phyloP scores from a whole-genome alignment of 202 grass and related monocot species.

The Tripidium arundinaceum region DNA sequence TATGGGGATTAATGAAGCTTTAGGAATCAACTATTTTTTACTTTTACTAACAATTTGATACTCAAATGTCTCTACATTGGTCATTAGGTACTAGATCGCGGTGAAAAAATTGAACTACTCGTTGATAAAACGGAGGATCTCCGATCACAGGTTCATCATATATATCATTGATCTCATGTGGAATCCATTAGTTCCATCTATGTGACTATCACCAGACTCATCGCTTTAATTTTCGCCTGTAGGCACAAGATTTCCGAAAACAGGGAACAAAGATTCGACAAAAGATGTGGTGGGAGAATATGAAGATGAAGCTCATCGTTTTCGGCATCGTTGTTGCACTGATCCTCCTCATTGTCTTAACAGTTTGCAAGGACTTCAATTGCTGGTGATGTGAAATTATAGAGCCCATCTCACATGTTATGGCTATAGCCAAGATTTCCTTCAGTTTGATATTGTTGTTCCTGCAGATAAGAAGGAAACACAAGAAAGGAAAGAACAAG shows the following conservation, averaged over 20 bases:
- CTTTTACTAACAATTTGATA: background rate
- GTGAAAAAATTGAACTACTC: constrained; percentile 84
- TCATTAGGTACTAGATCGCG: constrained; percentile 74
- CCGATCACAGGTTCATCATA: constrained; percentile 73
- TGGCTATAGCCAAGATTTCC: background rate
- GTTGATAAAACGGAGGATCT: constrained; percentile 92
- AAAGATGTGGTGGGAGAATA: constrained; percentile 95
- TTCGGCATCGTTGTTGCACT: constrained; percentile 62
- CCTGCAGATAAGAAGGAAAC: constrained; percentile 2
- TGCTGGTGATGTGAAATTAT: constrained; percentile 39
- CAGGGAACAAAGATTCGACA: constrained; percentile 63
- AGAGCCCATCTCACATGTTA: background rate
- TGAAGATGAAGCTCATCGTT: constrained; percentile 91
- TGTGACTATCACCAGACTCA: background rate
- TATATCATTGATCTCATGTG: background rate
- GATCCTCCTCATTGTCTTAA: constrained; percentile 72
- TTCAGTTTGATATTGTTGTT: background rate
- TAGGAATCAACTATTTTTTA: background rate
- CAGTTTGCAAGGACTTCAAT: constrained; percentile 72
- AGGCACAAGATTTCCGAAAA: constrained; percentile 88
- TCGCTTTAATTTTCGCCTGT: background rate
- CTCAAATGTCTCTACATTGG: background rate
- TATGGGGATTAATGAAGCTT: background rate
- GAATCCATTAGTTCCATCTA: background rate
- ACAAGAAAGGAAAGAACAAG: background rate